phyloP scores from a whole-genome alignment of 176 grass and related monocot genomes.

The Themeda triandra region DNA sequence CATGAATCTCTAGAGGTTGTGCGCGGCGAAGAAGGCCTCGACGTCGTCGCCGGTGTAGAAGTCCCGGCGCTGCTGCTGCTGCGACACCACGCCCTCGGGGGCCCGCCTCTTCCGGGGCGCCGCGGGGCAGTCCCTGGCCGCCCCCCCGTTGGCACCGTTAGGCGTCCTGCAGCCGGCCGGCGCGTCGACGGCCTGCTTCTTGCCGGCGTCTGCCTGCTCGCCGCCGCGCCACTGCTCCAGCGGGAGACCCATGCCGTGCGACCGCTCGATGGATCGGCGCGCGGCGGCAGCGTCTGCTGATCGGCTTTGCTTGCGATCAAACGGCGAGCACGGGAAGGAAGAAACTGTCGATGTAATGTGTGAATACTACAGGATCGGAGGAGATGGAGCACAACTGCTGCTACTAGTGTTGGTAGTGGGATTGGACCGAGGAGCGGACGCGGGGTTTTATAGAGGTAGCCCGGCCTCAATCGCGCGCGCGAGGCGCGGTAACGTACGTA shows the following conservation, averaged over 20 bases:
- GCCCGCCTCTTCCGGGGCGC: conserved; percentile 41
- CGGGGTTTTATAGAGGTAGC: background rate
- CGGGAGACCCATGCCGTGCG: conserved; percentile 32
- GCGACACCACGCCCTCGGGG: background rate
- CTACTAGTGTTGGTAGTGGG: too few species aligned
- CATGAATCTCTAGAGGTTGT: conserved; percentile 70
- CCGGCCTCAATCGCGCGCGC: too few species aligned
- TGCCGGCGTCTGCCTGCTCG: background rate
- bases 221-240: conserved; percentile 21
- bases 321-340: too few species aligned
- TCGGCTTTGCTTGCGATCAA: too few species aligned
- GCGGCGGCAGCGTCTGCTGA: too few species aligned
- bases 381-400: too few species aligned
- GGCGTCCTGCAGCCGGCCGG: conserved; percentile 40
- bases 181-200: conserved; percentile 6
- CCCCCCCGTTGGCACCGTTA: background rate
- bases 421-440: too few species aligned
- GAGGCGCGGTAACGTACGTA: too few species aligned
- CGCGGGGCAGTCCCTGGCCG: background rate
- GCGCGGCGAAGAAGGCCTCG: conserved; percentile 49
- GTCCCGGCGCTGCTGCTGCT: conserved; percentile 27
- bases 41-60: conserved; percentile 50
- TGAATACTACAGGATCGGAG: too few species aligned
- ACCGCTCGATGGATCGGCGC: too few species aligned
- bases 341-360: too few species aligned